Evolutionary conservation across 2,329 filamentous ascomycete genomes (phyloP), one percentile per base, ranked within the genome.

Genomic region (Cladosporium oxysporum): DNA sequence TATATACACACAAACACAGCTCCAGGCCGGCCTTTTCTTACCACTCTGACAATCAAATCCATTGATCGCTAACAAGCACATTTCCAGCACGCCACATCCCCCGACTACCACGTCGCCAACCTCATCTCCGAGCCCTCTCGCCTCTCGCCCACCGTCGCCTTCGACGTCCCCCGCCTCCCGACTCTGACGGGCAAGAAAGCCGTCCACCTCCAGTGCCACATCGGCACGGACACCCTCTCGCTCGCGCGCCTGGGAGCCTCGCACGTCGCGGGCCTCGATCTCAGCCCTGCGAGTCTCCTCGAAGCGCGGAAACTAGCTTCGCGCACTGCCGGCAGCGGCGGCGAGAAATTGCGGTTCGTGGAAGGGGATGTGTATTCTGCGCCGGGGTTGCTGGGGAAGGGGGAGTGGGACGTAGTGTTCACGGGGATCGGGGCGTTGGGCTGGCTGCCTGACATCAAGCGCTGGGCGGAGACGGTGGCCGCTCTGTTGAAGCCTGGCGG

Each of bases 181-280:
- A 12, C 59, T 33, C 58, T 70, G 35, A 21, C 44, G 3, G 41
- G 31, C 26, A 59, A 66, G 2, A 33, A 65, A 8, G 53, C 68
- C 41, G 65, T 67, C n/a, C 70, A 72, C 65, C 63, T 72, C 29
- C 69, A 72, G 66, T 72, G 69, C 64, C 68, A 71, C 50, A 71
- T 72, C 44, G 70, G 66, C 12, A 71, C 70, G 26, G 69, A 71
- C 63, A 71, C 70, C 10, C 69, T 71, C 10, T 71, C 70, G 1
- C 67, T 71, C 10, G 68, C 68, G 8, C 66, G 70, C n/a, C 66
- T 62, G 5, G 70, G 70, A 14, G 69, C 70, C 16, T 64, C 62
- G 2, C 60, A 53, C 18, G 70, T 71, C 33, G 49, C 58, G 18
- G 70, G 69, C n/a, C 66, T 71, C 2, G 70, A 71, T 35, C 68